A percentile compares a stretch with the other conserved stretches of the same genome.
These are phyloP conservation scores for Solanum acaule DNA, from an alignment of 257 asterid genomes.

Conservation along the genomic window DNA sequence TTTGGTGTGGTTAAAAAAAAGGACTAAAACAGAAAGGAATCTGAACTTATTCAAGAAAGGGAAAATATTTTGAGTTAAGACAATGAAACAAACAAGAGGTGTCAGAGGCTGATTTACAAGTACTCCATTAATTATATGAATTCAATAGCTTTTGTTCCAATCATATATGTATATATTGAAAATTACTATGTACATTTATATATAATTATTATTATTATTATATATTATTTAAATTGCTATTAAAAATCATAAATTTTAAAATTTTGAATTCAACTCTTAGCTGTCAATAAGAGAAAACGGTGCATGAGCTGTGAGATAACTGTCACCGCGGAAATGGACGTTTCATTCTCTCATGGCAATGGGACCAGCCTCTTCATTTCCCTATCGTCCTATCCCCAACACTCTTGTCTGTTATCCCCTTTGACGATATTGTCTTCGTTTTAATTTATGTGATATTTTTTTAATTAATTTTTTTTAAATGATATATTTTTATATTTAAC, in stretches of 20 bases:
- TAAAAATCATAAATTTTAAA: not conserved
- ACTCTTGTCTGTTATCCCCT: not conserved
- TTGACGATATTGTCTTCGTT: fast-evolving
- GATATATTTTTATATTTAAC: not conserved
- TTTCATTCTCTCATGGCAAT: not conserved
- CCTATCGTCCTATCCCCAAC: not conserved
- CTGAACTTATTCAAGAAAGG: not conserved
- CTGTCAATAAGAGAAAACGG: not conserved
- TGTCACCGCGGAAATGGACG: not conserved
- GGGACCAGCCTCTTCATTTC: not conserved
- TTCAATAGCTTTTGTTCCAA: not conserved
- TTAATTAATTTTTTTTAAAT: fast-evolving
- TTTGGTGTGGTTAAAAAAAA: not conserved
- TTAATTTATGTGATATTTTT: not conserved
- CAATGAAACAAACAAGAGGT: not conserved
- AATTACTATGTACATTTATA: not conserved
- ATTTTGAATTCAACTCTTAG: not conserved
- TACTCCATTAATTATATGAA: not conserved
- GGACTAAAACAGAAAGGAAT: not conserved
- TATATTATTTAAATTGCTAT: too few relatives aligned
- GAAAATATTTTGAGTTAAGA: not conserved
- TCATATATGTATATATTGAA: not conserved
- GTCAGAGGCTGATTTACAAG: not conserved
- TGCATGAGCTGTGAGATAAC: not conserved
- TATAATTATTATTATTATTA: too few relatives aligned